Evolutionary conservation across 148 eudicot genomes (phyloP).

Genomic region (Spergularia bocconei): DNA sequence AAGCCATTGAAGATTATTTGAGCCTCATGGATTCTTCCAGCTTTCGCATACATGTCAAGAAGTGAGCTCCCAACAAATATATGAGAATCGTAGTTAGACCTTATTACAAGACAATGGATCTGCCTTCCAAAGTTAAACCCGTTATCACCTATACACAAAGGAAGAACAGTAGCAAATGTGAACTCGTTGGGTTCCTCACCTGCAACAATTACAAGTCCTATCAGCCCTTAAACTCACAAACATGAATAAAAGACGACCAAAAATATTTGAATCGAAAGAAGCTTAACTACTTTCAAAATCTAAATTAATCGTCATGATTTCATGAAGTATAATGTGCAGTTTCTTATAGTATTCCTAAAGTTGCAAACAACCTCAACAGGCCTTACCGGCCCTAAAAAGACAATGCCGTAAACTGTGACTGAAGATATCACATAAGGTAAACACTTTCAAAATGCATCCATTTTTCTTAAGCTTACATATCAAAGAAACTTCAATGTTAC

Average conservation of each 20-base stretch:
- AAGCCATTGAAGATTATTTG: constrained; percentile 55
- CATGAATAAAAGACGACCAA: background rate
- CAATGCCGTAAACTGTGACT: background rate
- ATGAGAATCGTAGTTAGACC: constrained; percentile 53
- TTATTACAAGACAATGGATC: constrained; percentile 63
- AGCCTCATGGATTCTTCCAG: constrained; percentile 68
- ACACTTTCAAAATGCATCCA: background rate
- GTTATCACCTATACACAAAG: constrained; percentile 53
- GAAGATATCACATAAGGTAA: background rate
- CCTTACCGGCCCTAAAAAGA: background rate
- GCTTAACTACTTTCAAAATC: background rate
- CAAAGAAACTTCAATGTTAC: background rate
- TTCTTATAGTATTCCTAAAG: background rate
- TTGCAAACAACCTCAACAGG: background rate
- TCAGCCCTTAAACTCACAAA: constrained; percentile 12
- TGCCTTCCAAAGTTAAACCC: constrained; percentile 59
- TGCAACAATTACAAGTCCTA: constrained; percentile 30
- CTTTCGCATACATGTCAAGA: constrained; percentile 91
- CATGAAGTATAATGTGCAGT: background rate
- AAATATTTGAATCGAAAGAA: background rate
- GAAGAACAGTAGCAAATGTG: constrained; percentile 72
- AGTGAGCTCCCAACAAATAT: constrained; percentile 88
- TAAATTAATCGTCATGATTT: background rate
- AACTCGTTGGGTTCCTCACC: constrained; percentile 82
- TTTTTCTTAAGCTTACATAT: background rate